These are phyloP conservation scores for Chernovozyma sophiae-reginae DNA, from an alignment of 1,139 yeast genomes.

Conservation along the genomic window DNA sequence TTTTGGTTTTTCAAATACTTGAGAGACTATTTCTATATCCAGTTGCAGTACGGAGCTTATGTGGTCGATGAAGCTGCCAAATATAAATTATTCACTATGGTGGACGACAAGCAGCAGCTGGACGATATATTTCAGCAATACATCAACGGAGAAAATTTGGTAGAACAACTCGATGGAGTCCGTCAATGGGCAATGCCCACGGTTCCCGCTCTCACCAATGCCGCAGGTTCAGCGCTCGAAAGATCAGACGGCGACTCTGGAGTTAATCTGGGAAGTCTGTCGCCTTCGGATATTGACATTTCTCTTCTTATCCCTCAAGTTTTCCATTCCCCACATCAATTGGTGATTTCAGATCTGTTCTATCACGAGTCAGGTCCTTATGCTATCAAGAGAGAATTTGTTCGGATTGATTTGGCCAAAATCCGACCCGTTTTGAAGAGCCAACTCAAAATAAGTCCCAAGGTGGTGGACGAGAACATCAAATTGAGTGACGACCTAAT, in stretches of 20 bases:
- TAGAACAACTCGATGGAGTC: constrained; percentile 15
- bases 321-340: constrained; percentile 9
- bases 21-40: constrained; percentile 21
- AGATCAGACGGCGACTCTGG: neutral
- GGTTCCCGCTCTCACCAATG: too few relatives aligned
- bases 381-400: constrained; percentile 10
- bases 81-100: constrained; percentile 13
- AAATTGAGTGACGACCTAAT: constrained; percentile 2
- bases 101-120: neutral
- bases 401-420: constrained; percentile 12
- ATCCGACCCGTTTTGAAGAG: constrained; percentile 16
- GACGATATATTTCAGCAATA: constrained; percentile 12
- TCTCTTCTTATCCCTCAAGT: constrained; percentile 21
- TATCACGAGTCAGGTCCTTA: constrained; percentile 15
- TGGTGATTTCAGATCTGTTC: constrained; percentile 17
- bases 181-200: too few relatives aligned
- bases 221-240: constrained; percentile 10
- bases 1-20: constrained; percentile 39
- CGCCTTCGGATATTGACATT: neutral
- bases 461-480: constrained; percentile 11
- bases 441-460: constrained; percentile 15
- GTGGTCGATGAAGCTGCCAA: constrained; percentile 11
- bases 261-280: neutral
- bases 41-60: constrained; percentile 22
- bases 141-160: constrained; percentile 21